A percentile compares a stretch with the other conserved stretches of the same genome.
These are phyloP conservation scores for Trichoderma sp. DNA, from an alignment of 2,329 filamentous ascomycete genomes.

Conservation along the genomic window DNA sequence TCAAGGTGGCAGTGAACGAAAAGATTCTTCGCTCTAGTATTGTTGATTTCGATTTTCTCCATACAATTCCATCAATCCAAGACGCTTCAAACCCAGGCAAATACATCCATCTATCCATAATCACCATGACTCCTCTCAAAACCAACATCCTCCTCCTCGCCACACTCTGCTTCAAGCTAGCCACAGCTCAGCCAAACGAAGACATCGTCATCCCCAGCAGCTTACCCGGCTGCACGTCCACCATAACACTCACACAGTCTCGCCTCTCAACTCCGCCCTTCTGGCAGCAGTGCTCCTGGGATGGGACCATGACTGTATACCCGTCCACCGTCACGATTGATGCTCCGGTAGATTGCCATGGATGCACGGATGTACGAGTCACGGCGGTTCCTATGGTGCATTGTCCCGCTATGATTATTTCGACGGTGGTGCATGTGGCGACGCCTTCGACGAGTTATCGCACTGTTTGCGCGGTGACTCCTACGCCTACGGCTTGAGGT, in stretches of 20 bases:
- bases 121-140: background rate
- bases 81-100: background rate
- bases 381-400: conserved; percentile 22
- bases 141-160: background rate
- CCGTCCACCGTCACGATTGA: conserved; percentile 28
- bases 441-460: conserved; percentile 28
- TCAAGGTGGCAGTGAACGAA: background rate
- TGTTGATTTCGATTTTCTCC: no score
- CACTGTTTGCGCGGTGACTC: conserved; percentile 29
- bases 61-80: background rate
- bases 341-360: conserved; percentile 32
- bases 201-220: background rate
- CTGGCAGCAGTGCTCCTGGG: conserved; percentile 27
- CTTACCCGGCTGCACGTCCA: conserved; percentile 24
- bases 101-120: background rate
- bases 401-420: conserved; percentile 30
- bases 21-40: background rate
- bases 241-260: conserved; percentile 28
- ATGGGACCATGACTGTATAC: conserved; percentile 28
- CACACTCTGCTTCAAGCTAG: background rate
- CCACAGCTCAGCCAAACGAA: background rate
- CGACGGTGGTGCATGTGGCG: conserved; percentile 21
- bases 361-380: conserved; percentile 29
- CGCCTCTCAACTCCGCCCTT: conserved; percentile 29
- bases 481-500: background rate